Evolutionary conservation across 441 rosid species (phyloP).

Genomic region (Euphorbia corollata): DNA sequence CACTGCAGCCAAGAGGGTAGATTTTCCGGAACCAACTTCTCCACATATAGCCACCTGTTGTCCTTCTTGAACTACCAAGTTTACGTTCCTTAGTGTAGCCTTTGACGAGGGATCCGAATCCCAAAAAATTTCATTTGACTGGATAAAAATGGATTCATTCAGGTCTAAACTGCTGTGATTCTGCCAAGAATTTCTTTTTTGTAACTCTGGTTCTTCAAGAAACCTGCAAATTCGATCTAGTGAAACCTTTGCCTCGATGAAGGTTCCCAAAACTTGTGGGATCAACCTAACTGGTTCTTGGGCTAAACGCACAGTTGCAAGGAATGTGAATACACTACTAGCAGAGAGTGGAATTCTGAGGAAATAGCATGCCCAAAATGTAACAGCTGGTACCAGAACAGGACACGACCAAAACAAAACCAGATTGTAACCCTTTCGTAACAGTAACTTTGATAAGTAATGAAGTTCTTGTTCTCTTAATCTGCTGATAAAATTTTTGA

Average conservation of each 20-base stretch:
- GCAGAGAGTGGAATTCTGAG: constrained; percentile 25
- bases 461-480: constrained; percentile 34
- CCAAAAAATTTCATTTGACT: constrained; percentile 35
- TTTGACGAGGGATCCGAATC: constrained; percentile 14
- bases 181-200: constrained; percentile 18
- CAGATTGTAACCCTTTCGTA: constrained; percentile 26
- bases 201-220: constrained; percentile 42
- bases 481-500: constrained; percentile 31
- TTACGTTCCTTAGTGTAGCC: constrained; percentile 29
- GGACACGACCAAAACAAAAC: constrained; percentile 44
- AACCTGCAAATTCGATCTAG: constrained; percentile 28
- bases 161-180: constrained; percentile 7
- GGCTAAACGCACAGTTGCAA: constrained; percentile 34
- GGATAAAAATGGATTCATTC: constrained; percentile 23
- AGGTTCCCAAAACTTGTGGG: constrained; percentile 35
- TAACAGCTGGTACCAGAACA: constrained; percentile 24
- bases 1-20: constrained; percentile 44
- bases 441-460: constrained; percentile 24
- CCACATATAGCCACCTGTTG: constrained; percentile 47
- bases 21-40: constrained; percentile 53
- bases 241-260: constrained; percentile 47
- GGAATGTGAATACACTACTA: constrained; percentile 42
- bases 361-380: no score
- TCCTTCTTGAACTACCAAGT: constrained; percentile 27
- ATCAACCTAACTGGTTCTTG: constrained; percentile 39